Percentiles rank a stretch among this genome's conserved stretches.
Evolutionary conservation across 495 filamentous ascomycete species (phyloP).

Genomic region (Chaetomium cochliodes): DNA sequence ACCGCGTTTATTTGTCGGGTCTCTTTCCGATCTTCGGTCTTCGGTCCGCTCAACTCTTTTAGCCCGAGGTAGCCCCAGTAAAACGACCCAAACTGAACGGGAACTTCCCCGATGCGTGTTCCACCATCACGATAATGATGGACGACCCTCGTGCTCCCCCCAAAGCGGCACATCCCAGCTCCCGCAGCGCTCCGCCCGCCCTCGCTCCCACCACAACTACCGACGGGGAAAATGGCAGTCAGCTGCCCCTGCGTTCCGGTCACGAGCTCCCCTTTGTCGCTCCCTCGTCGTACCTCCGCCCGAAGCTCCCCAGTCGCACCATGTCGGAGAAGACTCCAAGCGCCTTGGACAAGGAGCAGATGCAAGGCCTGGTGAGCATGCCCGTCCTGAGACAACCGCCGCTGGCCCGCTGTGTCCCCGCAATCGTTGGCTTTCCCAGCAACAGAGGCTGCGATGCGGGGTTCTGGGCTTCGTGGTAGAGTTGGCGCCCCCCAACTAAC

Average conservation of each 20-base stretch:
- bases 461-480: constrained; percentile 21
- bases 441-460: constrained; percentile 31
- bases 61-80: background rate
- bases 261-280: constrained; percentile 65
- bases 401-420: background rate
- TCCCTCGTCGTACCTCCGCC: constrained; percentile 83
- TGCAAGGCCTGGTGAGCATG: constrained; percentile 80
- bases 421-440: background rate
- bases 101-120: constrained; percentile 33
- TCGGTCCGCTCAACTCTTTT: background rate
- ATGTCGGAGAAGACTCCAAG: constrained; percentile 60
- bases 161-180: constrained; percentile 34
- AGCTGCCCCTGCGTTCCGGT: constrained; percentile 39
- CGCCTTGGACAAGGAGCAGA: constrained; percentile 85
- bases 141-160: constrained; percentile 38
- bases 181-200: constrained; percentile 24
- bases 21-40: background rate
- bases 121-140: constrained; percentile 43
- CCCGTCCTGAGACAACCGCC: constrained; percentile 33
- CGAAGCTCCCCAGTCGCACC: constrained; percentile 53
- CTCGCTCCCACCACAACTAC: constrained; percentile 26
- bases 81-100: constrained; percentile 1
- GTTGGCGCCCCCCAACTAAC: constrained; percentile 20
- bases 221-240: constrained; percentile 32
- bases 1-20: background rate